Evolutionary conservation across 805 yeast species (phyloP), one percentile per base, ranked within the genome.

Genomic region (Babjeviella inositovora): DNA sequence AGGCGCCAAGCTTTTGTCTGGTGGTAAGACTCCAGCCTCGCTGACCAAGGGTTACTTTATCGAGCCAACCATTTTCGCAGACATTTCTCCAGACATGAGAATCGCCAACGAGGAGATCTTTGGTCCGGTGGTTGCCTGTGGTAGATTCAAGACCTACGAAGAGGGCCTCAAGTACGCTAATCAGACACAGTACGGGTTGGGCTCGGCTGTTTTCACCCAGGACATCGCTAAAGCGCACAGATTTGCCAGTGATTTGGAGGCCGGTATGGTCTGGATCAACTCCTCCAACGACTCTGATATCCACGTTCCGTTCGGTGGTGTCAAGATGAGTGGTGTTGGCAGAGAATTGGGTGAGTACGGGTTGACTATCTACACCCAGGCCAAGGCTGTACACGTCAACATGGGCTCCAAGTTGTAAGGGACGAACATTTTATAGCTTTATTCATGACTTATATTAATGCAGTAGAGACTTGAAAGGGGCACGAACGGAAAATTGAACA

Each of bases 361-460:
- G n/a, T 43, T 71, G 26, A 53, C 54, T 19, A 56, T 61, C 40
- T 72, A 69, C 46, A 70, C 77, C 8, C 67, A 65, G 34, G 70
- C 70, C 26, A 72, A 70, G 44, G 71, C 79, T 15, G 60, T 71
- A 27, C 80, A 76, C 36, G 72, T 84, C 30, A 80, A 77, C 51
- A 43, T 75, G 34, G 62, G 57, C 5, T 43, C 41, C 31, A 31
- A 18, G 14, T 27, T 30, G 13, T 36, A 29, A n/a, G n/a, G n/a
- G n/a, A n/a, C n/a, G n/a, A n/a, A n/a, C n/a, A n/a, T n/a, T n/a
- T 5, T 13, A 17, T 24, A 11, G 20, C 26, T 15, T 24, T 23
- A 4, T 23, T 24, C 20, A 24, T n/a, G n/a, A n/a, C n/a, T n/a
- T n/a, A n/a, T n/a, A n/a, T n/a, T n/a, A n/a, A n/a, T n/a, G n/a